Percentiles rank a stretch among this genome's conserved stretches.
These are phyloP conservation scores for Kurtzmaniella quercitrusa DNA, from an alignment of 1,139 yeast species.

Conservation along the genomic window DNA sequence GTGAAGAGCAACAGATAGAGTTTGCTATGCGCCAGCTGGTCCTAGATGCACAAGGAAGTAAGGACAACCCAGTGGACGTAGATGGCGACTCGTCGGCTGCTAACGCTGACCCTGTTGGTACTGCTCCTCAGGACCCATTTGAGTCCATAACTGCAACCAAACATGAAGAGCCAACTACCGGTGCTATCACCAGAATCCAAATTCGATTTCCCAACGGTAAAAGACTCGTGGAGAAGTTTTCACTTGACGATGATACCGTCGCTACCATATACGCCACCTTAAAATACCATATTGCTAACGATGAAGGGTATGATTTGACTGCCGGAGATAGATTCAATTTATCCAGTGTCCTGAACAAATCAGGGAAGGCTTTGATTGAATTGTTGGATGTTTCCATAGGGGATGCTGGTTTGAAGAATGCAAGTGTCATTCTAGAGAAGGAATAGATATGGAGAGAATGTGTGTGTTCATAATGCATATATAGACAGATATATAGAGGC, in stretches of 20 bases:
- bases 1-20: constrained; percentile 84
- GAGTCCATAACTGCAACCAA: constrained; percentile 43
- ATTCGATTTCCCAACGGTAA: constrained; percentile 84
- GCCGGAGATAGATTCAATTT: constrained; percentile 37
- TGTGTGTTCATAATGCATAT: too few species aligned
- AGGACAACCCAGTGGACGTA: constrained; percentile 25
- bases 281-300: constrained; percentile 51
- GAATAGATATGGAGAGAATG: constrained; percentile 13
- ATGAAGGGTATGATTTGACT: constrained; percentile 43
- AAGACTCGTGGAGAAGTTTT: constrained; percentile 72
- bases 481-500: too few species aligned
- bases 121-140: constrained; percentile 22
- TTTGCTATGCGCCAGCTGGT: constrained; percentile 72
- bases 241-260: constrained; percentile 49
- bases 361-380: constrained; percentile 59
- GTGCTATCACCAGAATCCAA: constrained; percentile 72
- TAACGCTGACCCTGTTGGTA: constrained; percentile 6
- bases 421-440: constrained; percentile 70
- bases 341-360: constrained; percentile 61
- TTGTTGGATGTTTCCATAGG: constrained; percentile 58
- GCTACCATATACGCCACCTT: constrained; percentile 31
- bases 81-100: constrained; percentile 12
- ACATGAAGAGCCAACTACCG: constrained; percentile 52
- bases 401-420: constrained; percentile 76
- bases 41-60: constrained; percentile 17